Evolutionary conservation across 2,329 filamentous ascomycete species (phyloP), one percentile per base, ranked within the genome.

Genomic region (Emmonsiellopsis sp.): DNA sequence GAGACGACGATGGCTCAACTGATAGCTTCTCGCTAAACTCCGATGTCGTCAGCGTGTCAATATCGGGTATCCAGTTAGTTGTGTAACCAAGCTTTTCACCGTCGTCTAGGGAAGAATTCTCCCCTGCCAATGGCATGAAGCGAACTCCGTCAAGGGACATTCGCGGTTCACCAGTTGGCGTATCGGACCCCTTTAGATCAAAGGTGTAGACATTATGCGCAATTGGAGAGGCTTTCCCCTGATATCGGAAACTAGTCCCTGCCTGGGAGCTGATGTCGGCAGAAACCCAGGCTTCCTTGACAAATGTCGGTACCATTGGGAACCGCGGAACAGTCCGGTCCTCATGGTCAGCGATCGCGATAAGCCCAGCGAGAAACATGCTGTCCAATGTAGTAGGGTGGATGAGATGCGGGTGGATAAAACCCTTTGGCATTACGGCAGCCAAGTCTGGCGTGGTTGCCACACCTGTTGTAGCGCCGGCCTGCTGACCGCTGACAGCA

Each of bases 381-480:
- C 59, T 64, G 31, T 71, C 67, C 56, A 71, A 60, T 3, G 68
- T 69, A 9, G 62, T 59, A 7, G 69, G 69, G 33, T 71, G 69
- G 17, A 71, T 65, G 5, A 69, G 37, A 53, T 70, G 67, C 0
- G 61, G 52, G 37, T 67, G 62, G 42, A 65, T 56, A 53, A 61
- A 67, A 1, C 60, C 58, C 37, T 66, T 64, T 14, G 68, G 67
- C 68, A 71, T 71, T 5, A 58, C 53, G 33, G 57, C 54, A 6
- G 55, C 53, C 21, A 67, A 60, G 53, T 70, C 61, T 3, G 65
- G 62, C 10, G 68, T 59, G 1, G 58, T 61, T 2, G 68, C 57
- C 4, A 53, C 55, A 3, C 61, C 64, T 33, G 61, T 56, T 32
- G 63, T 61, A 1, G 42, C 42, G 10, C 62, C 64, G 7, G 36